Percentiles rank a stretch among this genome's conserved stretches.
Conservation (phyloP, 2,329 filamentous ascomycete genomes). For the Cytospora leucostoma region DNA sequence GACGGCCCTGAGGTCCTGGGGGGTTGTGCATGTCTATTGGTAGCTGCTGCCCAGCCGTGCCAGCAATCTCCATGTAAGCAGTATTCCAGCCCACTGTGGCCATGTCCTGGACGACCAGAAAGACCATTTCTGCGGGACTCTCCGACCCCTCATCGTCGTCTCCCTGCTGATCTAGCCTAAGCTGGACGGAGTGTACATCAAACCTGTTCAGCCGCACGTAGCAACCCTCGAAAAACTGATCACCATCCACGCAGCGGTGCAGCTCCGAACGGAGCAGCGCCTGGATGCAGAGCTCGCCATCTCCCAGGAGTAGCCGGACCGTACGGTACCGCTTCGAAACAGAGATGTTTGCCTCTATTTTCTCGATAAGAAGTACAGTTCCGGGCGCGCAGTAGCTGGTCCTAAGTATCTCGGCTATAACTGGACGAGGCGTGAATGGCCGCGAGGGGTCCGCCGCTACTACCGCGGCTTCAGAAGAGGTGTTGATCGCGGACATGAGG, state of each 20-base stretch:
- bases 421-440: slow-evolving; percentile 39
- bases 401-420: slow-evolving; percentile 51
- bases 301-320: slow-evolving; percentile 52
- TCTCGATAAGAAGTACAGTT: slow-evolving; percentile 51
- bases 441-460: slow-evolving; percentile 31
- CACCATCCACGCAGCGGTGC: slow-evolving; percentile 50
- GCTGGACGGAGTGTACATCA: slow-evolving; percentile 35
- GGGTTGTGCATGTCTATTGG: background rate
- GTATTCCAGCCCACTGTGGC: slow-evolving; percentile 52
- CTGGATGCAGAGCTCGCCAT: slow-evolving; percentile 57
- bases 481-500: slow-evolving; percentile 17
- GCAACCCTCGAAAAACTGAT: slow-evolving; percentile 49
- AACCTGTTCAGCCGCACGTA: slow-evolving; percentile 51
- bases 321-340: slow-evolving; percentile 42
- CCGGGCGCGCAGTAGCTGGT: slow-evolving; percentile 50
- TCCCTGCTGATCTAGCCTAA: slow-evolving; percentile 27
- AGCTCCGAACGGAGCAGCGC: slow-evolving; percentile 49
- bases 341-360: slow-evolving; percentile 27
- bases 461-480: slow-evolving; percentile 22
- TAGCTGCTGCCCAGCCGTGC: background rate
- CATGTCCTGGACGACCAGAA: slow-evolving; percentile 49
- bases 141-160: background rate
- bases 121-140: slow-evolving; percentile 40
- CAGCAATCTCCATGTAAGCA: slow-evolving; percentile 37
- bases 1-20: background rate